Conservation (phyloP, 2,329 filamentous ascomycete species). For the Cylindrodendrum hubeiense region DNA sequence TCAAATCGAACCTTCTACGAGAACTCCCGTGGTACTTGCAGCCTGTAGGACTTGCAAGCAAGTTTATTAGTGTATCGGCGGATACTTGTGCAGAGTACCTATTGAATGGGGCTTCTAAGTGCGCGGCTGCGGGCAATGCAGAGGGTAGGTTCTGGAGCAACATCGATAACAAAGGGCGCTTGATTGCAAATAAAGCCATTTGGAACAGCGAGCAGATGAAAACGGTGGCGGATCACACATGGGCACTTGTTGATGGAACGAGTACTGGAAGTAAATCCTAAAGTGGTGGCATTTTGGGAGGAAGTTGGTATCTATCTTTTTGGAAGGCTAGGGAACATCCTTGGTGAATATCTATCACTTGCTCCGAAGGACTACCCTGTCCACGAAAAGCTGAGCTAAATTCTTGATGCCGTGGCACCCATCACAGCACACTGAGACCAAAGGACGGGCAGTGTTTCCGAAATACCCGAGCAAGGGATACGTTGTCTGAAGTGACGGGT, state of each 20-base stretch:
- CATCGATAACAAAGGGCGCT: conserved; percentile 46
- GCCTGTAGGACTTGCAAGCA: conserved; percentile 1
- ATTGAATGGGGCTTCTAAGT: conserved; percentile 37
- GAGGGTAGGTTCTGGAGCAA: conserved; percentile 43
- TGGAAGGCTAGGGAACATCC: no score
- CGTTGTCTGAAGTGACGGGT: conserved; percentile 18
- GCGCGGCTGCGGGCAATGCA: conserved; percentile 20
- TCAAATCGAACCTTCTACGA: conserved; percentile 48
- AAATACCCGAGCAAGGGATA: no score
- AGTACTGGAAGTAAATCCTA: not conserved
- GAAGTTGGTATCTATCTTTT: no score
- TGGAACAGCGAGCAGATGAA: conserved; percentile 45
- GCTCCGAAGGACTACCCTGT: no score
- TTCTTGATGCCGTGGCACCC: no score
- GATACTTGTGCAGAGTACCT: conserved; percentile 47
- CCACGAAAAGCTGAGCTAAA: no score
- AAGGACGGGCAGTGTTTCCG: no score
- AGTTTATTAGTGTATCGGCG: conserved; percentile 39
- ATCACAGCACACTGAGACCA: no score
- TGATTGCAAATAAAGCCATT: conserved; percentile 40
- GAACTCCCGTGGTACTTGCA: conserved; percentile 49
- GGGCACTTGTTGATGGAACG: conserved; percentile 44
- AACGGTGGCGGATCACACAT: conserved; percentile 48
- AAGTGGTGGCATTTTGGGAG: no score
- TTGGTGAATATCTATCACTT: no score